Conservation (phyloP, 2,329 filamentous ascomycete species). For the Basipetospora chlamydospora region DNA sequence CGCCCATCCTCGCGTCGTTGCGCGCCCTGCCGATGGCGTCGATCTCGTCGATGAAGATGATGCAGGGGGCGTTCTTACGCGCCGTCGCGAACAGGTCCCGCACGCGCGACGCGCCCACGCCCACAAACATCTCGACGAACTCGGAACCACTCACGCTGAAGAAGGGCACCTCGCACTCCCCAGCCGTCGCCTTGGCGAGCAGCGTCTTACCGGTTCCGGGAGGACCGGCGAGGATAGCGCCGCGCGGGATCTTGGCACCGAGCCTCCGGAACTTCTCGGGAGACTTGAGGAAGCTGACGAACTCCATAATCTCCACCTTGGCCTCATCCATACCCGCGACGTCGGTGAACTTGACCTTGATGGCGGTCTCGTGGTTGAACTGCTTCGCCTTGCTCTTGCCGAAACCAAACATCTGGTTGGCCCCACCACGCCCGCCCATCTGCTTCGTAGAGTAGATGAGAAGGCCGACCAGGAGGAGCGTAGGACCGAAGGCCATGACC, state of each 20-base stretch:
- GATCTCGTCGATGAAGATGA: constrained; percentile 99
- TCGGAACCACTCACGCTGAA: constrained; percentile 97
- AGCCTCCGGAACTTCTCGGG: constrained; percentile 85
- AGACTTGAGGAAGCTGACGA: constrained; percentile 91
- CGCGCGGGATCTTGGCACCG: constrained; percentile 93
- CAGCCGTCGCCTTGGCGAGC: constrained; percentile 90
- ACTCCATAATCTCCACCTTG: constrained; percentile 98
- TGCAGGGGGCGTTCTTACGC: constrained; percentile 90
- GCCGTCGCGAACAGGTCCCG: constrained; percentile 89
- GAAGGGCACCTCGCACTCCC: constrained; percentile 93
- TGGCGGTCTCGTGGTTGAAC: constrained; percentile 91
- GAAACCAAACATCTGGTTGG: constrained; percentile 89
- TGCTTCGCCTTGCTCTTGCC: constrained; percentile 90
- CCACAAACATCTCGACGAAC: constrained; percentile 99
- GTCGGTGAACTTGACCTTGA: constrained; percentile 95
- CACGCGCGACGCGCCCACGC: constrained; percentile 90
- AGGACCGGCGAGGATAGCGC: constrained; percentile 91
- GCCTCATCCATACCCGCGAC: constrained; percentile 98
- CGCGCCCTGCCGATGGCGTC: constrained; percentile 91
- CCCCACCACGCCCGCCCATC: constrained; percentile 51
- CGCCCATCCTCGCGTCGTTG: constrained; percentile 55
- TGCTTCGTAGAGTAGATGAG: constrained; percentile 68
- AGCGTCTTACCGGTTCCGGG: constrained; percentile 97
- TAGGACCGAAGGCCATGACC: constrained; percentile 68
- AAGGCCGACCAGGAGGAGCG: constrained; percentile 69